Evolutionary conservation across 345 rosid species (phyloP).

Genomic region (Abelmoschus esculentus): DNA sequence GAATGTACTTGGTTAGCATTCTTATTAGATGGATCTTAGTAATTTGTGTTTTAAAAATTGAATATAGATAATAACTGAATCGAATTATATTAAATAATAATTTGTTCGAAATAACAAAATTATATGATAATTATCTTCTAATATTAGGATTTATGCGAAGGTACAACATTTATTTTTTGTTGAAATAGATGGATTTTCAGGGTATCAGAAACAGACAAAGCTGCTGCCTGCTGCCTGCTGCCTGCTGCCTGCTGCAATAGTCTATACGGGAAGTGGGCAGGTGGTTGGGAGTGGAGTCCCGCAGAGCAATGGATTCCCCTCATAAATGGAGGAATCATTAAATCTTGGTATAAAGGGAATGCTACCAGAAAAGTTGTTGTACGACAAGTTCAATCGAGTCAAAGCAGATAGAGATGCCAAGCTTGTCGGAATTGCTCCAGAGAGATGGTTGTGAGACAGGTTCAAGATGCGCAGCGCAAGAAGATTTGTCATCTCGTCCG

Average conservation of each 20-base stretch:
- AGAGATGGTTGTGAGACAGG: slow-evolving; percentile 35
- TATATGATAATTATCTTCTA: too few species aligned
- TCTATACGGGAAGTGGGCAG: slow-evolving; percentile 18
- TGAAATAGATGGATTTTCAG: neutral
- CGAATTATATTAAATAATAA: too few species aligned
- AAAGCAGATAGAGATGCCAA: slow-evolving; percentile 30
- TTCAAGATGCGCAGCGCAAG: slow-evolving; percentile 25
- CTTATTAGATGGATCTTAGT: too few species aligned
- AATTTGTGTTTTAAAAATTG: too few species aligned
- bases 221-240: too few species aligned
- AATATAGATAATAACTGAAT: too few species aligned
- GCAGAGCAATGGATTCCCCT: slow-evolving; percentile 37
- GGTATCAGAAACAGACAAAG: neutral
- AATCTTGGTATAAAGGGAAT: slow-evolving; percentile 36
- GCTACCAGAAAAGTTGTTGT: slow-evolving; percentile 38
- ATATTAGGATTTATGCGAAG: neutral
- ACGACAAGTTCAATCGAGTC: slow-evolving; percentile 35
- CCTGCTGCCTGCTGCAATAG: neutral
- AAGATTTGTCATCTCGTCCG: slow-evolving; percentile 22
- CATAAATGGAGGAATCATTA: slow-evolving; percentile 33
- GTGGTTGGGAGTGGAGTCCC: slow-evolving; percentile 38
- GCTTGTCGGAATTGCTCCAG: slow-evolving; percentile 41
- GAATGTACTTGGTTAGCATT: too few species aligned
- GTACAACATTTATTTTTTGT: neutral
- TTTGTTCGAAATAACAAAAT: too few species aligned